phyloP scores from a whole-genome alignment of 2,329 filamentous ascomycete genomes.

The Colletotrichum euphorbiae region DNA sequence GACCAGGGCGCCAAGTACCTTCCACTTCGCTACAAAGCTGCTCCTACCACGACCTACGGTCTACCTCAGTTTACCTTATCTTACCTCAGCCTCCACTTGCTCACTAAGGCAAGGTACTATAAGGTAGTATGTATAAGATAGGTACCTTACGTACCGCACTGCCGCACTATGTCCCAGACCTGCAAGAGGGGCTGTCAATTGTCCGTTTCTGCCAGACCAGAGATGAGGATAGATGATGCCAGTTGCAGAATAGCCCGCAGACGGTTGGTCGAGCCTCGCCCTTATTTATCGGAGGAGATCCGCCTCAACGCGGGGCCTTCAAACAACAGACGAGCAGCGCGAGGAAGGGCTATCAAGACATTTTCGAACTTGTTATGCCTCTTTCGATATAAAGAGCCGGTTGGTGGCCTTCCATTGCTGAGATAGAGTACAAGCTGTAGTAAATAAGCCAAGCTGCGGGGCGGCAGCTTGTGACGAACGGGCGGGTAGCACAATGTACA shows the following conservation, averaged over 20 bases:
- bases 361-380: neutral
- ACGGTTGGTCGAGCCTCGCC: neutral
- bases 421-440: neutral
- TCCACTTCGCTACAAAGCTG: neutral
- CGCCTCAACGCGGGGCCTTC: neutral
- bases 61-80: too few relatives aligned
- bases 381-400: neutral
- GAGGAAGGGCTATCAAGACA: neutral
- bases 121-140: too few relatives aligned
- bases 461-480: slow-evolving; percentile 14
- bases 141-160: slow-evolving; percentile 4
- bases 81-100: neutral
- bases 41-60: too few relatives aligned
- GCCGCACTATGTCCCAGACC: slow-evolving; percentile 23
- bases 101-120: too few relatives aligned
- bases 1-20: slow-evolving; percentile 8
- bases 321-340: neutral
- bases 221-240: slow-evolving; percentile 20
- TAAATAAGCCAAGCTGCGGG: neutral
- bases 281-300: neutral
- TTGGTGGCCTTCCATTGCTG: neutral
- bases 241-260: neutral
- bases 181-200: neutral
- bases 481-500: slow-evolving; percentile 26
- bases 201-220: slow-evolving; percentile 1